These are phyloP conservation scores for Cucumis cinereus DNA, from an alignment of 306 rosid species.

Conservation along the genomic window DNA sequence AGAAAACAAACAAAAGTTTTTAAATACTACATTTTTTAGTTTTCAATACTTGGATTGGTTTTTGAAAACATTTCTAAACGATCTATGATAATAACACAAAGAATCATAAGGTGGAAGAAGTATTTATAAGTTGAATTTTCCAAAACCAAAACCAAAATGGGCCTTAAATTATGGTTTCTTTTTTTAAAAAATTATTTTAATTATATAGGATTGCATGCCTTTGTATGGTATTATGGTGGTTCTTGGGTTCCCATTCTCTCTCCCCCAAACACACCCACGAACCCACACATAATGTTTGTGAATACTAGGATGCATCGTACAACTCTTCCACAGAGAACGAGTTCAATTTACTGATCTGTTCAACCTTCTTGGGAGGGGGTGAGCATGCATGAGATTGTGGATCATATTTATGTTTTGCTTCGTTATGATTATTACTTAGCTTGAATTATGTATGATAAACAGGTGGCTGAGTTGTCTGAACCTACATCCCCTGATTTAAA, in stretches of 20 bases:
- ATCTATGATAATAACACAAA: too few relatives aligned
- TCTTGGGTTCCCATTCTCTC: background rate
- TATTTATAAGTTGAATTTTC: too few relatives aligned
- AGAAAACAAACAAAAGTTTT: too few relatives aligned
- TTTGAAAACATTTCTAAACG: too few relatives aligned
- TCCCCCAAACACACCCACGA: background rate
- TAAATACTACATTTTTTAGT: too few relatives aligned
- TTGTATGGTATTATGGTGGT: background rate
- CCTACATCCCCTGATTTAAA: conserved; percentile 66
- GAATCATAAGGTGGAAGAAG: too few relatives aligned
- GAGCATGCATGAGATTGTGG: background rate
- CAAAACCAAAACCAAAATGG: too few relatives aligned
- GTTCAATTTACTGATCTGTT: background rate
- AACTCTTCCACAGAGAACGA: background rate
- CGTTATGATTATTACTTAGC: background rate
- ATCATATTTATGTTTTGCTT: background rate
- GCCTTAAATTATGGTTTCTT: too few relatives aligned
- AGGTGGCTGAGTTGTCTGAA: conserved; percentile 94
- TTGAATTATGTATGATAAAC: conserved; percentile 11
- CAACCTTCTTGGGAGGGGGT: background rate
- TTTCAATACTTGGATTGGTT: too few relatives aligned
- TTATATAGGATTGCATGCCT: background rate
- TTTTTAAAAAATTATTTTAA: background rate
- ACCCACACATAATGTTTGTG: background rate
- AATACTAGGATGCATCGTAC: background rate